phyloP scores from a whole-genome alignment of 2,329 filamentous ascomycete genomes.

The Penicillium verrucosum region DNA sequence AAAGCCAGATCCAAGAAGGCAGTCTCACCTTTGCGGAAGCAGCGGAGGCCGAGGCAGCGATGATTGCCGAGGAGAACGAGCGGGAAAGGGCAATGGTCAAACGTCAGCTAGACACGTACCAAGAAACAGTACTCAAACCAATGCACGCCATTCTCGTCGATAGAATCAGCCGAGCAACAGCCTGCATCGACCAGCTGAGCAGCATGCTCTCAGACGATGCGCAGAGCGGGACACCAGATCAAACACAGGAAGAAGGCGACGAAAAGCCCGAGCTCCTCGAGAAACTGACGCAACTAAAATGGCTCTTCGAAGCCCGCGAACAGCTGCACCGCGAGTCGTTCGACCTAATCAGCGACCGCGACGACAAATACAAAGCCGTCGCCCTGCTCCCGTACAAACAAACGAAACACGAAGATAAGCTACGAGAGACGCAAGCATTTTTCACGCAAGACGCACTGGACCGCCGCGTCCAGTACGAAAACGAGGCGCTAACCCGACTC shows the following conservation, averaged over 20 bases:
- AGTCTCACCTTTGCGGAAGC: constrained; percentile 80
- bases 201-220: constrained; percentile 70
- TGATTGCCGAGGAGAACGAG: constrained; percentile 66
- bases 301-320: constrained; percentile 95
- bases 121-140: constrained; percentile 76
- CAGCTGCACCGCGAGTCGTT: constrained; percentile 79
- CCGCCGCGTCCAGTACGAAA: constrained; percentile 67
- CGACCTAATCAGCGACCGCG: constrained; percentile 78
- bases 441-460: constrained; percentile 75
- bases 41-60: constrained; percentile 73
- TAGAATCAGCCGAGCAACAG: constrained; percentile 69
- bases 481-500: constrained; percentile 68
- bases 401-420: constrained; percentile 69
- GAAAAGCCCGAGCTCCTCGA: constrained; percentile 91
- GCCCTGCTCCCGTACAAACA: constrained; percentile 79
- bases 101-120: constrained; percentile 78
- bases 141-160: constrained; percentile 75
- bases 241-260: constrained; percentile 90
- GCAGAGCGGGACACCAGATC: constrained; percentile 67
- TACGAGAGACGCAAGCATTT: constrained; percentile 74
- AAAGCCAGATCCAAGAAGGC: constrained; percentile 72
- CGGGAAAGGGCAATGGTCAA: constrained; percentile 71
- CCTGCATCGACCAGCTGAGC: constrained; percentile 71
- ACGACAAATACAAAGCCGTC: constrained; percentile 80
- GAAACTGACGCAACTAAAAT: constrained; percentile 90